Base-by-base conservation (phyloP, 2,329 filamentous ascomycete genomes). In the Curvularia eragrostidis region DNA sequence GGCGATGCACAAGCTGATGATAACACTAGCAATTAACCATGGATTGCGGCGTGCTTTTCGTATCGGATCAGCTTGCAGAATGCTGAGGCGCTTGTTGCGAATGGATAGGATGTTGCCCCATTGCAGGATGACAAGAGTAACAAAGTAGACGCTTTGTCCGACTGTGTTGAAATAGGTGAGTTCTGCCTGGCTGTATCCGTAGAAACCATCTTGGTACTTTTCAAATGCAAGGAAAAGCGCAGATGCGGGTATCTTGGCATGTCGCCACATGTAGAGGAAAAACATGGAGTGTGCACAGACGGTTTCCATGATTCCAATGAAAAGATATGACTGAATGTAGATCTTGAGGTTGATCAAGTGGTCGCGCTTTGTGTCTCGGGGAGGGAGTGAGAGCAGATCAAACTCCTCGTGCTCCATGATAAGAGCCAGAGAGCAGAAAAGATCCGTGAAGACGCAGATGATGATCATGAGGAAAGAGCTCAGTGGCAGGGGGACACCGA, bases 311-410 rank as follows among this genome's bases (percentile, higher is more conserved):
- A 46, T 26, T 46, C 43, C 43, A 32, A 46, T 46, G n/a, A 46
- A 46, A 3, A 46, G 24, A 13, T 46, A 46, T 13, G 43, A 46
- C 43, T 46, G 43, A 3, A 19, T 46, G n/a, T 46, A 46, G 12
- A 46, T 46, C 43, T 46, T 46, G n/a, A 46, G 5, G 26, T 46
- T 46, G 43, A 46, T 46, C 23, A 46, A 26, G 32, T 46, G 43
- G 26, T 46, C 43, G 26, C 43, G 43, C 19, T 46, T 46, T 8
- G 43, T 46, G n/a, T 46, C 43, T 13, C 43, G 26, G 2, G 43
- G 43, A 4, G 43, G 43, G 9, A 46, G 43, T 18, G 43, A 46
- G 26, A 46, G 43, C 28, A 46, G 26, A 32, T 46, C 43, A 46
- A 46, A 46, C 43, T 46, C 43, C 8, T 46, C 43, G 12, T 26